Evolutionary conservation across 139 green algal genomes (phyloP).

Genomic region (Monoraphidium neglectum): DNA sequence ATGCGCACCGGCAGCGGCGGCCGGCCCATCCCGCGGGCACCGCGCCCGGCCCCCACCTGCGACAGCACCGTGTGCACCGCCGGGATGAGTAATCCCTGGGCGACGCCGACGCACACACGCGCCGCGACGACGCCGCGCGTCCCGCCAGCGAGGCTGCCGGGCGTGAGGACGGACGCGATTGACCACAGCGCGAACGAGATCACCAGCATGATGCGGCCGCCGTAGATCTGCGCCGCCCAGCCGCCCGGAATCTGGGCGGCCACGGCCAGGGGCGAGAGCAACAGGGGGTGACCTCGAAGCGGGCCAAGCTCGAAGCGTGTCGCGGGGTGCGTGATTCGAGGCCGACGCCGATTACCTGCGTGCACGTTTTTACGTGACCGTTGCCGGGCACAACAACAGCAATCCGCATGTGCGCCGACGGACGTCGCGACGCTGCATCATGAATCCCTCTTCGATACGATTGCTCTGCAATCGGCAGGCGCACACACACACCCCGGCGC

Average conservation of each 20-base stretch:
- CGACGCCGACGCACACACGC: constrained; percentile 79
- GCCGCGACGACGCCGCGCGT: constrained; percentile 33
- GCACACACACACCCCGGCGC: background rate
- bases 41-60: constrained; percentile 38
- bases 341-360: no score
- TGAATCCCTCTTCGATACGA: background rate
- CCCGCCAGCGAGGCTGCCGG: constrained; percentile 43
- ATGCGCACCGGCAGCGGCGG: no score
- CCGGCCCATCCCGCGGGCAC: no score
- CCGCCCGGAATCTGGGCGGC: constrained; percentile 86
- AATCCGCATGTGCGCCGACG: no score
- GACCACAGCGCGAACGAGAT: constrained; percentile 88
- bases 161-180: constrained; percentile 75
- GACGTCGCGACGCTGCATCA: no score
- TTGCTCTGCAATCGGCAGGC: no score
- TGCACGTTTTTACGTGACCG: no score
- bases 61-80: constrained; percentile 94
- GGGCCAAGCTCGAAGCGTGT: no score
- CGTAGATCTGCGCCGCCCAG: constrained; percentile 89
- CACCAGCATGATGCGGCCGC: constrained; percentile 80
- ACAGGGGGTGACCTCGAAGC: no score
- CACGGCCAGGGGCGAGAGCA: no score
- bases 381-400: no score
- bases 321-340: no score
- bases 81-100: constrained; percentile 95